These are phyloP conservation scores for Myochromella boudieri DNA, from an alignment of 768 basidiomycete genomes.

Conservation along the genomic window DNA sequence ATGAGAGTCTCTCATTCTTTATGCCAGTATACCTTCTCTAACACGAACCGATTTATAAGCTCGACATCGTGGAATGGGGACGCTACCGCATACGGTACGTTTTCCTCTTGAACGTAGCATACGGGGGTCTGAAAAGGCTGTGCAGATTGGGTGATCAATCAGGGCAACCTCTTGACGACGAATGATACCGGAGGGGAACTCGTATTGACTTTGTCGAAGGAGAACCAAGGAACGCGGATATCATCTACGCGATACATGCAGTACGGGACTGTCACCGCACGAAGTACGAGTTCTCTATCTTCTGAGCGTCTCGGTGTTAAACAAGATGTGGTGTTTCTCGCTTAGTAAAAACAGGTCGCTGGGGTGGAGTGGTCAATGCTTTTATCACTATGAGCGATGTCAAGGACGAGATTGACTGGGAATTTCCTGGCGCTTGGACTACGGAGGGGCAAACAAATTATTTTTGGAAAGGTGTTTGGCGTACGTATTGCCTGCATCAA, in stretches of 20 bases:
- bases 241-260: constrained; percentile 81
- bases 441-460: constrained; percentile 75
- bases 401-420: constrained; percentile 89
- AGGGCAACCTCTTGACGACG: constrained; percentile 64
- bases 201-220: constrained; percentile 63
- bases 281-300: constrained; percentile 33
- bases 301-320: neutral
- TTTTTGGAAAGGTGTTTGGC: constrained; percentile 75
- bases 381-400: constrained; percentile 84
- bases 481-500: constrained; percentile 49
- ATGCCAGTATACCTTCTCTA: constrained; percentile 59
- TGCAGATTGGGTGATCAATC: constrained; percentile 77
- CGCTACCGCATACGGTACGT: constrained; percentile 60
- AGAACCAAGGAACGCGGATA: constrained; percentile 74
- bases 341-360: constrained; percentile 75
- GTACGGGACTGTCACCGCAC: constrained; percentile 75
- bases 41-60: too few species aligned
- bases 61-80: constrained; percentile 77
- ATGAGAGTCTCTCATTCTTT: neutral
- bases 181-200: constrained; percentile 65
- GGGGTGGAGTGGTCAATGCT: constrained; percentile 81
- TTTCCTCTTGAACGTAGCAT: constrained; percentile 3
- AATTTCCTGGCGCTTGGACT: constrained; percentile 67
- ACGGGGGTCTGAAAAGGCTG: too few species aligned
- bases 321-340: neutral